phyloP scores from a whole-genome alignment of 2,329 filamentous ascomycete species.

The Trichoderma pleuroti region DNA sequence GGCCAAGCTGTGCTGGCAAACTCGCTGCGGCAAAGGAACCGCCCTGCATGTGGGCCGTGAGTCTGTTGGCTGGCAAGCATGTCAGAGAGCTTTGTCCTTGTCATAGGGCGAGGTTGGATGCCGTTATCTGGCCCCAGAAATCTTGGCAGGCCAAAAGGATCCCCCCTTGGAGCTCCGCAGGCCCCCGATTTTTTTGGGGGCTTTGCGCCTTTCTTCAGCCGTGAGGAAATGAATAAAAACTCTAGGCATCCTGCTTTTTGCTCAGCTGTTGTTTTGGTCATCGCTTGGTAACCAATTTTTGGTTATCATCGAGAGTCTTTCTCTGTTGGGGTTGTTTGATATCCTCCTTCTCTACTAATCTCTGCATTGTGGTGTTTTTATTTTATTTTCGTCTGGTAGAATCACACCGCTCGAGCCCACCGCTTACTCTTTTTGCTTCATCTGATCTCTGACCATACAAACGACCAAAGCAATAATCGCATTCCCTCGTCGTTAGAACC shows the following conservation, averaged over 20 bases:
- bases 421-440: constrained; percentile 10
- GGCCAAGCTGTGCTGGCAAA: constrained; percentile 9
- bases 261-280: not conserved
- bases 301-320: not conserved
- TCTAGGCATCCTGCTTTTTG: not conserved
- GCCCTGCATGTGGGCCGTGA: constrained; percentile 3
- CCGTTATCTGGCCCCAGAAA: constrained; percentile 5
- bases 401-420: constrained; percentile 6
- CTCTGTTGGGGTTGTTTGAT: not conserved
- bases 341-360: not conserved
- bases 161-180: constrained; percentile 6
- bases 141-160: not conserved
- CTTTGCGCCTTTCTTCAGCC: not conserved
- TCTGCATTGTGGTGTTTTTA: not conserved
- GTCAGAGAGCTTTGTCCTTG: not conserved
- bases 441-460: not conserved
- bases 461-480: not conserved
- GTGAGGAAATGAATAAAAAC: constrained; percentile 4
- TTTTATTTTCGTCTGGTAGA: constrained; percentile 11
- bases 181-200: constrained; percentile 8
- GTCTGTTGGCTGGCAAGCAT: not conserved
- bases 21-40: not conserved
- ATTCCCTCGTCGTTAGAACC: not conserved
- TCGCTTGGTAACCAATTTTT: constrained; percentile 4
- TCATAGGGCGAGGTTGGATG: not conserved